A percentile compares a stretch with the other conserved stretches of the same genome.
These are phyloP conservation scores for Cryomyces antarcticus DNA, from an alignment of 495 filamentous ascomycete genomes.

Conservation along the genomic window DNA sequence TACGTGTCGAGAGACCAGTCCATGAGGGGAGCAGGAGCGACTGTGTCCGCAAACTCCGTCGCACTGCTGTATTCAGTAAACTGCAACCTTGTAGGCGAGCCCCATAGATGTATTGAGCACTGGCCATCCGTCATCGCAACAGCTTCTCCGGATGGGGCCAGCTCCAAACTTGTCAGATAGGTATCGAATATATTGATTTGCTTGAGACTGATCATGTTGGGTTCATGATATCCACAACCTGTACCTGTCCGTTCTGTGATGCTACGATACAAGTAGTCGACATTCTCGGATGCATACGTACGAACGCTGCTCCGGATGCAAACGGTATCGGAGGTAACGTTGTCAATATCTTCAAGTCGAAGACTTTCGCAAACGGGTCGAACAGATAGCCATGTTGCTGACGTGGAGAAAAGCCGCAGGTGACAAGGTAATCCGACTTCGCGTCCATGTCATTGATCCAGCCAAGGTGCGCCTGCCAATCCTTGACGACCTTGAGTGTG, in stretches of 20 bases:
- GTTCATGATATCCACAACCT: constrained; percentile 90
- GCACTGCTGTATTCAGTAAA: constrained; percentile 72
- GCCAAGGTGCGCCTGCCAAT: constrained; percentile 71
- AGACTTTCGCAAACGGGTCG: constrained; percentile 83
- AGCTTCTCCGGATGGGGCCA: constrained; percentile 81
- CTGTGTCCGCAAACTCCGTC: constrained; percentile 52
- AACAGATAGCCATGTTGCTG: constrained; percentile 44
- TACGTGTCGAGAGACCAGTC: constrained; percentile 54
- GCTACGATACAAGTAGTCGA: constrained; percentile 81
- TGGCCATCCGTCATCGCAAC: constrained; percentile 64
- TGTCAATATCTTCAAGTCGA: constrained; percentile 68
- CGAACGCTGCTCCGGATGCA: constrained; percentile 74
- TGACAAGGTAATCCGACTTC: constrained; percentile 74
- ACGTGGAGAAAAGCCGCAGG: constrained; percentile 78
- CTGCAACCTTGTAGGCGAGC: constrained; percentile 68
- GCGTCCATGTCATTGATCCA: constrained; percentile 90
- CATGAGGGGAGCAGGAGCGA: constrained; percentile 27
- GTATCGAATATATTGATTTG: constrained; percentile 51
- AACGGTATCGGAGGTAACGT: constrained; percentile 82
- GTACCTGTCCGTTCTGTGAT: constrained; percentile 75
- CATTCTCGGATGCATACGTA: constrained; percentile 86
- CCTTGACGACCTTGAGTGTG: constrained; percentile 56
- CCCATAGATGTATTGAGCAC: constrained; percentile 73
- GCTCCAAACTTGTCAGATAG: constrained; percentile 55
- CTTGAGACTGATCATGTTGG: constrained; percentile 72